Base-by-base conservation (phyloP, 441 rosid species). In the Kokia cookei region DNA sequence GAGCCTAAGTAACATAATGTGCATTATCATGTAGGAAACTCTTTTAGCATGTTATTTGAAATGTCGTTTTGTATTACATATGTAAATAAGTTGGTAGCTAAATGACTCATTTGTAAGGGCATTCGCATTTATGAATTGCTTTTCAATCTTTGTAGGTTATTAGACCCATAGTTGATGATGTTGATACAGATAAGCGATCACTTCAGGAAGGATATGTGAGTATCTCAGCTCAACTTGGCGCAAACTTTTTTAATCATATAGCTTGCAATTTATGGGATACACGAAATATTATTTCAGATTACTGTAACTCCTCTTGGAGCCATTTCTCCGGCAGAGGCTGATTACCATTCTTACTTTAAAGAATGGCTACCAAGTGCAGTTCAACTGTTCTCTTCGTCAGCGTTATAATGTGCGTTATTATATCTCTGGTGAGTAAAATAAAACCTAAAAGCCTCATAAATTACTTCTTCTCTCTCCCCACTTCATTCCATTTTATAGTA, bases 231-330 rank as follows among this genome's bases (percentile, higher is more conserved):
- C 65, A 15, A 57, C 57, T 67, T 73, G 55, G 51, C 71, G 12
- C 19, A 29, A 61, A 45, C 57, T 53, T 51, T 72, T 50, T 75
- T 17, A 67, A 32, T 62, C 32, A 29, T 4, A 73, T 37, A 14
- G 26, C 62, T 19, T 14, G 35, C 35, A 64, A 13, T 53, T 73
- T 27, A 63, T 8, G 7, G 3, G 5, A 35, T 63, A 14, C 47
- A 40, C 54, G 17, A 7, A 65, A 53, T 59, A 62, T 50, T 57
- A 24, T 89, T 80, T 76, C 90, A 92, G 98, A 92, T 94, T 76
- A 87, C 93, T 32, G 87, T 94, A 57, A 91, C 97, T 51, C 97
- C 93, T 29, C 87, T 94, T 71, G 88, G 83, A 71, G 97, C 92
- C 14, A 86, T 92, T 7, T 88, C 96, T 73, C 88, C 78, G 6